Evolutionary conservation across 352 stramenopile species (phyloP), one percentile per base, ranked within the genome.

Genomic region (Phytopythium delawarense): DNA sequence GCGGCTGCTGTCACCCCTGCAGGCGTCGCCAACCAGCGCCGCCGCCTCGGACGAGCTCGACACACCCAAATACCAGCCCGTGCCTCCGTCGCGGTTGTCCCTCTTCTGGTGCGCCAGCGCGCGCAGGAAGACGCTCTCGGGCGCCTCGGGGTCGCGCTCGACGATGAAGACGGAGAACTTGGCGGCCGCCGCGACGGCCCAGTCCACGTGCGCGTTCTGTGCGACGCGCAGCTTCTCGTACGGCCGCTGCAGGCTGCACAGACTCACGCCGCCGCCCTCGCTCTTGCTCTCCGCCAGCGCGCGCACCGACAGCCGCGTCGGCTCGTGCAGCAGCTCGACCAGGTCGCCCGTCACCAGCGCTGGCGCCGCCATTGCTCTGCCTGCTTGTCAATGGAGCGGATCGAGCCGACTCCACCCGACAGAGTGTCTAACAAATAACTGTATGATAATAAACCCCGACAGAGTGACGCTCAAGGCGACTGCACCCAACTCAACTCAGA

Each of bases 191-290:
- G 76, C 70, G 39, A 81, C 51, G n/a, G 76, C 73, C 81, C 83
- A 94, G 32, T 61, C 76, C 25, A 88, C 80, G 34, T 80, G 65
- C 37, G 76, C 78, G 34, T 87, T 91, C 30, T 91, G 76, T 39
- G 82, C 76, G 46, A 92, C 76, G n/a, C 84, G 83, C 28, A 94
- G 72, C 68, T 89, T 90, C 69, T 92, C 82, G 63, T 89, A 92
- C 32, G 82, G 85, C 18, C 75, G 73, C 52, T 89, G 72, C 30
- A 91, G 53, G 44, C 76, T 76, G 46, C 81, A 87, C 7, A 94
- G 69, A 37, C 76, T 85, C 64, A 88, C 20, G 20, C 57, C 42
- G 20, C 28, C 39, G 21, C 64, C 61, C 25, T 63, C 78, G 32
- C 62, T 56, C 44, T 69, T 74, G 51, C 66, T 75, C 54, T 89